These are phyloP conservation scores for Silene conica DNA, from an alignment of 148 eudicot genomes.

Conservation along the genomic window DNA sequence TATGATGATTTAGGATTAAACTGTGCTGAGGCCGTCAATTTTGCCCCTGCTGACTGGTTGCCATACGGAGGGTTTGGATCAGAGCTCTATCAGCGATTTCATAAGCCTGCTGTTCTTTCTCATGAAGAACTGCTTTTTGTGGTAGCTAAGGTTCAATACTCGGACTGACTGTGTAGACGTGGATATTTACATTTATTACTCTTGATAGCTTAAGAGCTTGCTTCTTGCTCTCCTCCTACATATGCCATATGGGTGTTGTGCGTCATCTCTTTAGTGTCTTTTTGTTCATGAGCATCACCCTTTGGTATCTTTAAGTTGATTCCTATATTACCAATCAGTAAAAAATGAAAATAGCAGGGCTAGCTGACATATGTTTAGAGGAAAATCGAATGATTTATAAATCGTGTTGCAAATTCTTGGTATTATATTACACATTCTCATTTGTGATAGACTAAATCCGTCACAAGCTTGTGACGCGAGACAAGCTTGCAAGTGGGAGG, in stretches of 20 bases:
- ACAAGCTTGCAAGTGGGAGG: too few relatives aligned
- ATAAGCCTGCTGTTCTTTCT: slow-evolving; percentile 85
- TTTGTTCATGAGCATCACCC: background rate
- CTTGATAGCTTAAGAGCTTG: background rate
- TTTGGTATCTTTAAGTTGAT: background rate
- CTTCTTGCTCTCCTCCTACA: background rate
- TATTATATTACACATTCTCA: too few relatives aligned
- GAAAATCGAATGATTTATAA: background rate
- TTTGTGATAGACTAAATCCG: too few relatives aligned
- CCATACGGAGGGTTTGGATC: slow-evolving; percentile 98
- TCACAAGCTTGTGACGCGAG: too few relatives aligned
- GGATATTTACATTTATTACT: background rate
- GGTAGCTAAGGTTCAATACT: slow-evolving; percentile 66
- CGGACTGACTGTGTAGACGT: slow-evolving; percentile 11
- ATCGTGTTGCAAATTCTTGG: background rate
- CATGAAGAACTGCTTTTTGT: slow-evolving; percentile 97
- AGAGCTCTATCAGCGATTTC: slow-evolving; percentile 82
- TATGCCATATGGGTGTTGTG: background rate
- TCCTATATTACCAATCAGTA: too few relatives aligned
- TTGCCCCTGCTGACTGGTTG: slow-evolving; percentile 99
- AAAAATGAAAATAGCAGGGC: background rate
- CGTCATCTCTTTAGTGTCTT: background rate
- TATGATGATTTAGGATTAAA: slow-evolving; percentile 60
- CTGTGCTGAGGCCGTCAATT: slow-evolving; percentile 99
- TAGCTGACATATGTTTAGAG: background rate